Base-by-base conservation (phyloP, 805 yeast species). In the Danielozyma ontarioensis region DNA sequence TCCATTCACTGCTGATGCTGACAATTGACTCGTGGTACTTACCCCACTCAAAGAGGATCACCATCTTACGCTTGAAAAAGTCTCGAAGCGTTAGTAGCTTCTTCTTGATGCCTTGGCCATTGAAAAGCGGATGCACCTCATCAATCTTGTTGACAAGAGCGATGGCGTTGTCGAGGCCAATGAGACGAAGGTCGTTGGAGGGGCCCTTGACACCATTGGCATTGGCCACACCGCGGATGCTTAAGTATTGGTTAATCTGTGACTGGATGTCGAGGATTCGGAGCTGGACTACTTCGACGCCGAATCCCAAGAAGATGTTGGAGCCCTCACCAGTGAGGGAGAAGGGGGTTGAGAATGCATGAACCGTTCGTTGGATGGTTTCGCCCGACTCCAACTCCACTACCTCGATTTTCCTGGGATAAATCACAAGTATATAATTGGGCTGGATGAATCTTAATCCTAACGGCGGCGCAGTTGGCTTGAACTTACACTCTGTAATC, bases 1-100 rank as follows among this genome's bases (percentile, higher is more conserved):
- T 32, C 72, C 72, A 67, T 26, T 64, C 69, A 3, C 66, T 60
- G 10, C 65, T 52, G 13, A 65, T 57, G 3, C 56, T 68, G 2
- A 62, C 66, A 23, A 67, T 44, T 1, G 71, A 43, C 39, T 64
- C 69, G 30, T 59, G 66, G 41, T 51, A 67, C 34, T 51, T 58
- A 3, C 51, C 40, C 36, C 59, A 62, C 24, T 57, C 63, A 37
- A 66, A 67, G 12, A 58, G 42, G 1, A 60, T 34, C 3, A 43
- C 35, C 2, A 62, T 66, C 36, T 57, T 65, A 18, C 50, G 48
- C 28, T 52, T 56, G 39, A 57, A 52, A n/a, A 65, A 43, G 14
- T 59, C 59, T n/a, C 72, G 43, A 21, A 66, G 40, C 17, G 42
- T 44, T 7, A 65, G 51, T 28, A 49, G 59, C 35, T 64, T 64